Evolutionary conservation across 306 rosid species (phyloP), one percentile per base, ranked within the genome.

Genomic region (Glycyrrhiza uralensis): DNA sequence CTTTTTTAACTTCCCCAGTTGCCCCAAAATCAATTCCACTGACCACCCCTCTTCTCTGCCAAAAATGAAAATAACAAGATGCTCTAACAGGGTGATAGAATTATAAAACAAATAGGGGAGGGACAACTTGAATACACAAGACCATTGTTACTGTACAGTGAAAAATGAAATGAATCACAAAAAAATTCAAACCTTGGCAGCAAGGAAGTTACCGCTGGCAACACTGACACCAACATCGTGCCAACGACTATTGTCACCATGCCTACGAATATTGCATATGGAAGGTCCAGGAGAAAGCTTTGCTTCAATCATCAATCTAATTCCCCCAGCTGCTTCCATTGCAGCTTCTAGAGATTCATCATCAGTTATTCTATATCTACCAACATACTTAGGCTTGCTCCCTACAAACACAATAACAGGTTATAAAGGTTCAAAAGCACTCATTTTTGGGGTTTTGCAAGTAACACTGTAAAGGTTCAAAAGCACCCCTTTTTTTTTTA

Each of bases 251-350:
- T 82, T 89, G 23, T 86, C 99, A 46, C 97, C 99, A 45, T 94
- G 99, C 44, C 99, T 81, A 49, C 96, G 99, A 67, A 94, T 81
- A 71, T 91, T 89, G 81, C 96, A 88, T 41, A 88, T 94, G 73
- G 96, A 89, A 9, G 99, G 99, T 49, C 99, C 99, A 5, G 97
- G 96, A 20, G 99, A 94, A 81, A 94, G 99, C 73, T 91, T 94
- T 18, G 97, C 96, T 79, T 89, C 99, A 32, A 94, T 74, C 92
- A 85, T 88, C 86, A 85, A 68, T 28, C 93, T 83, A 32, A 94
- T 89, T 36, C 89, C 91, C 52, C 97, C 97, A 2, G 96, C 97
- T 2, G 97, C 97, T 84, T 89, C 93, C 95, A 82, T 91, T 30
- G 99, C 96, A 71, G 99, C 99, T 1, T 76, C 87, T 62, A 91